Conservation (phyloP, 2,329 filamentous ascomycete species). For the Ilyonectria mors-panacis region DNA sequence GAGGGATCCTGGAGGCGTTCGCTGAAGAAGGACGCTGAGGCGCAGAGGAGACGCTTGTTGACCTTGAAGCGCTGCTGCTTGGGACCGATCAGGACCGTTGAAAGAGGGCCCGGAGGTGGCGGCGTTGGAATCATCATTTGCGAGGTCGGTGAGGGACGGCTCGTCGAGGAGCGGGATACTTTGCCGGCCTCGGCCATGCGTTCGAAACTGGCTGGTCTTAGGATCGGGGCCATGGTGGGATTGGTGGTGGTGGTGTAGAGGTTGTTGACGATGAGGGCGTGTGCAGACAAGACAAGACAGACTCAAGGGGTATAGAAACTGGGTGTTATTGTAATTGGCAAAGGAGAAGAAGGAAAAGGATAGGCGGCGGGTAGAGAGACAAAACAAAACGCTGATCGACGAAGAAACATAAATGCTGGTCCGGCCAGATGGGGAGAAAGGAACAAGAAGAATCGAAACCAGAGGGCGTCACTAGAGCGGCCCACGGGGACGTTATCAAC, state of each 20-base stretch:
- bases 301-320: neutral
- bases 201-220: slow-evolving; percentile 42
- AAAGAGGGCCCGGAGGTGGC: slow-evolving; percentile 44
- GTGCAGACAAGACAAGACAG: no score
- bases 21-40: slow-evolving; percentile 64
- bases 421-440: slow-evolving; percentile 40
- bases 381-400: slow-evolving; percentile 32
- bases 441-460: slow-evolving; percentile 42
- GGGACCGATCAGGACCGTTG: slow-evolving; percentile 60
- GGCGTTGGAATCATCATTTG: slow-evolving; percentile 44
- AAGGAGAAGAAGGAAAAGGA: slow-evolving; percentile 1
- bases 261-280: neutral
- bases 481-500: slow-evolving; percentile 44
- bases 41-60: slow-evolving; percentile 62
- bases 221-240: slow-evolving; percentile 44
- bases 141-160: slow-evolving; percentile 21
- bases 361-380: neutral
- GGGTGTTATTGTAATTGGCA: neutral
- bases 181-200: slow-evolving; percentile 39
- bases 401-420: slow-evolving; percentile 36
- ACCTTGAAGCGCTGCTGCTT: slow-evolving; percentile 59
- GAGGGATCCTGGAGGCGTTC: slow-evolving; percentile 58
- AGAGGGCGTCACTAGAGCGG: slow-evolving; percentile 42
- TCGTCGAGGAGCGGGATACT: slow-evolving; percentile 26
- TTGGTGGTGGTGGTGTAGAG: slow-evolving; percentile 16